Conservation (phyloP, 176 grass and related monocot genomes). For the Cymbopogon citratus region DNA sequence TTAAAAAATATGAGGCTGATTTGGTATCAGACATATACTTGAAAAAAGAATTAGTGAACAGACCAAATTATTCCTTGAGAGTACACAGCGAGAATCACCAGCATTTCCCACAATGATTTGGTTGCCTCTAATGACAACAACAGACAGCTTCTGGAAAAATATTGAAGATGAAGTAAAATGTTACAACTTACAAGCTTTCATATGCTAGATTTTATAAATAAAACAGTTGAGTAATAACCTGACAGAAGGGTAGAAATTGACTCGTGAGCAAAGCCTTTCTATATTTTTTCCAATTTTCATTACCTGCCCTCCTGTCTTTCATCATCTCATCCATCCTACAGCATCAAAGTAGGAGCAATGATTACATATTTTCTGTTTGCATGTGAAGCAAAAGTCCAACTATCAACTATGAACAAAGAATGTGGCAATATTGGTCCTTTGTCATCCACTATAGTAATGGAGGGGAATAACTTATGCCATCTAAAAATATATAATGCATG, state of each 20-base stretch:
- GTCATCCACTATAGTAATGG: not conserved
- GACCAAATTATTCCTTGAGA: conserved; percentile 40
- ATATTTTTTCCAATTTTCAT: not conserved
- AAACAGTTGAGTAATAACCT: conserved; percentile 34
- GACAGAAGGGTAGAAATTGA: not conserved
- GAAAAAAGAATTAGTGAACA: not conserved
- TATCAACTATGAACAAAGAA: conserved; percentile 16
- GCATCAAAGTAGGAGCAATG: not conserved
- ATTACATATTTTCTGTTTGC: not conserved
- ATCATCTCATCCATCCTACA: conserved; percentile 43
- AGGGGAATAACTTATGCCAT: not conserved
- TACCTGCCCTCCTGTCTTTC: not conserved
- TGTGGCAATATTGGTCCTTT: not conserved
- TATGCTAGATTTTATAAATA: not conserved
- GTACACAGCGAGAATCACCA: conserved; percentile 45
- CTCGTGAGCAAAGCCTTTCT: not conserved
- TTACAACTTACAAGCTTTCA: not conserved
- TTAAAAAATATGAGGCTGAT: conserved; percentile 11
- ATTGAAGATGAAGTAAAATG: not conserved
- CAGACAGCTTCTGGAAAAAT: conserved; percentile 25
- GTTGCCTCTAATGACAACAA: conserved; percentile 43
- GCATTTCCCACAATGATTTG: conserved; percentile 48
- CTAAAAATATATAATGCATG: not conserved
- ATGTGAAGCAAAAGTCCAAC: not conserved
- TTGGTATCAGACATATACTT: not conserved